Evolutionary conservation across 495 filamentous ascomycete species (phyloP), one percentile per base, ranked within the genome.

Genomic region (Aspergillus indologenus): DNA sequence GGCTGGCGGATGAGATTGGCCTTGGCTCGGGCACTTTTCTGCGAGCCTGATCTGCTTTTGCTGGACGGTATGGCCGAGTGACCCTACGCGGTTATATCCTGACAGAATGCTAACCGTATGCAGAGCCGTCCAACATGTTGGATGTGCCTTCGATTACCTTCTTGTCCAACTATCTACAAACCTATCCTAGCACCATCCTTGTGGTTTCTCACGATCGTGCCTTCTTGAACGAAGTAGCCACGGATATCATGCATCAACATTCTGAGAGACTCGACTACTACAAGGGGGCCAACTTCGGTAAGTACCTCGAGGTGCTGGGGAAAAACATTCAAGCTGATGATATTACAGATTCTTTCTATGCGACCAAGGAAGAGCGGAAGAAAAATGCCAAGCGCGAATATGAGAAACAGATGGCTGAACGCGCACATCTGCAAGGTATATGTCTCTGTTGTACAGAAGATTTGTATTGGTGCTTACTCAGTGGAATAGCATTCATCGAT

Each of bases 51-150:
- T 75, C 77, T 99, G 21, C 81, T 99, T 60, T 83, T 99, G 65
- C 91, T 98, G 68, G 94, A 98, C 76, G 83, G 82, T 83, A 53
- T 48, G 8, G 17, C 11, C 24, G 26, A 48, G 15, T 34, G 42
- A 1, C 18, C 19, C n/a, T 15, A 3, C 20, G 49, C 23, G 18
- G 17, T 29, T 2, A 49, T 54, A 2, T 4, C 12, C 34, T 40
- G 9, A 9, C 34, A 40, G 11, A 2, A 46, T 58, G 14, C 71
- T 79, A 60, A 79, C 52, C 19, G 44, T 19, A 31, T 26, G 47
- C 47, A 84, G 93, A 98, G 85, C 94, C 94, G 69, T 98, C 95
- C 51, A 99, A 99, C 86, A 99, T 99, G 94, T 92, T 99, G 91
- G 94, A 99, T 74, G 94, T 98, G 60, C 95, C 94, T 7, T 98